Conservation (phyloP, 2,329 filamentous ascomycete species). For the Xylariomycetidae sp. region DNA sequence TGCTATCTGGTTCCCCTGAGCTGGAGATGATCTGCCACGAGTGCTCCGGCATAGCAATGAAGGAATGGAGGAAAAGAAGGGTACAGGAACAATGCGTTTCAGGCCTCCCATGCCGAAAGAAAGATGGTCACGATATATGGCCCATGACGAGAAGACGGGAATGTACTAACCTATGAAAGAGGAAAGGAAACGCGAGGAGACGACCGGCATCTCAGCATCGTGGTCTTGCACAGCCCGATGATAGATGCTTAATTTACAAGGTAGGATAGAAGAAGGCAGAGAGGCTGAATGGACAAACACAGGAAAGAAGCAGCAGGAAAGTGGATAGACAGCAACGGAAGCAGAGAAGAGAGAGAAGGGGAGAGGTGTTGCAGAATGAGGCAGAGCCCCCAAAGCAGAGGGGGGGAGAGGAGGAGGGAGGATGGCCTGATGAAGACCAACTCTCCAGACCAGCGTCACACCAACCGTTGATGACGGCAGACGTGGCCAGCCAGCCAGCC, state of each 20-base stretch:
- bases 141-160: conserved; percentile 12
- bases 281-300: conserved; percentile 14
- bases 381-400: conserved; percentile 16
- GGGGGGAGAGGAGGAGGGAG: conserved; percentile 4
- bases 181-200: conserved; percentile 21
- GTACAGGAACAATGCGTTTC: conserved; percentile 14
- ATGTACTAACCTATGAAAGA: conserved; percentile 27
- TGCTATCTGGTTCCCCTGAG: conserved; percentile 13
- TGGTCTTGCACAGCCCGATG: conserved; percentile 22
- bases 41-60: conserved; percentile 4
- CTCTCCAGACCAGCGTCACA: conserved; percentile 9
- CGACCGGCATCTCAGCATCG: conserved; percentile 29
- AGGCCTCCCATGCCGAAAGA: conserved; percentile 11
- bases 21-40: conserved; percentile 6
- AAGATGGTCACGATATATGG: conserved; percentile 15
- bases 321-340: conserved; percentile 15
- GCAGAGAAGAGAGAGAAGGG: conserved; percentile 11
- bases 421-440: conserved; percentile 11
- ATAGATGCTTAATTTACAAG: conserved; percentile 21
- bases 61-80: conserved; percentile 5
- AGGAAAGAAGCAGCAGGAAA: conserved; percentile 8
- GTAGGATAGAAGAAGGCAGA: conserved; percentile 14
- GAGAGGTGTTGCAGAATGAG: conserved; percentile 19
- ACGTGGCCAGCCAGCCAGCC: too few species aligned
- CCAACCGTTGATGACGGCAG: neutral